phyloP scores from a whole-genome alignment of 2,329 filamentous ascomycete genomes.

The Ophiostoma triangulosporum region DNA sequence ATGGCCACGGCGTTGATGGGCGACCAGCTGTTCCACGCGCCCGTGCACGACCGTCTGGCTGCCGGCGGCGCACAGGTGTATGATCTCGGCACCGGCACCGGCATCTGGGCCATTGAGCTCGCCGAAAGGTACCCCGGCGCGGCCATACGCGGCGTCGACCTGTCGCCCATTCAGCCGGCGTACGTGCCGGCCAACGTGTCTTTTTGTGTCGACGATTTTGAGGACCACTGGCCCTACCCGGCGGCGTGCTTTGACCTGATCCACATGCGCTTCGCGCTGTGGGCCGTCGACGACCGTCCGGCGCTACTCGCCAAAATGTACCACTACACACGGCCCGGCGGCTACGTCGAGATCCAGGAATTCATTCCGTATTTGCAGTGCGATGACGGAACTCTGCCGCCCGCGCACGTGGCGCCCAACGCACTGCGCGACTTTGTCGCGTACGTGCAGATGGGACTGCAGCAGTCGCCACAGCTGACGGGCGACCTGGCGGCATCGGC shows the following conservation, averaged over 20 bases:
- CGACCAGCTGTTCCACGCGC: slow-evolving; percentile 30
- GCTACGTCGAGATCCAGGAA: slow-evolving; percentile 37
- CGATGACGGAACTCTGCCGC: slow-evolving; percentile 29
- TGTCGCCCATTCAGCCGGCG: slow-evolving; percentile 39
- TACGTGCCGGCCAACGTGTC: slow-evolving; percentile 37
- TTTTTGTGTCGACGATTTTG: slow-evolving; percentile 39
- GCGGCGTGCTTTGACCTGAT: slow-evolving; percentile 36
- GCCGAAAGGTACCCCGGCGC: slow-evolving; percentile 32
- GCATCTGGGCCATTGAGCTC: slow-evolving; percentile 39
- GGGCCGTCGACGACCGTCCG: slow-evolving; percentile 29
- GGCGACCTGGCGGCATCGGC: slow-evolving; percentile 3
- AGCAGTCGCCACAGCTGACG: slow-evolving; percentile 17
- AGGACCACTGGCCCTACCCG: slow-evolving; percentile 35
- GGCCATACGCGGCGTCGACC: slow-evolving; percentile 33
- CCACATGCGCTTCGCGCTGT: slow-evolving; percentile 33
- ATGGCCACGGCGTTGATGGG: slow-evolving; percentile 23
- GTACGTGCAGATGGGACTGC: slow-evolving; percentile 22
- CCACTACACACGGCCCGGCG: slow-evolving; percentile 36
- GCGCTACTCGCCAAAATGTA: slow-evolving; percentile 29
- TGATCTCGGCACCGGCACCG: slow-evolving; percentile 38
- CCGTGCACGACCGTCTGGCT: slow-evolving; percentile 25
- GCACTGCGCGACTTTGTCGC: slow-evolving; percentile 32
- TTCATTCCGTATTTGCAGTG: slow-evolving; percentile 27
- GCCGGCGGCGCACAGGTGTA: slow-evolving; percentile 26
- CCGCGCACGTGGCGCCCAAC: slow-evolving; percentile 23